Conservation (phyloP, 1,284 basidiomycete genomes). For the Trametes versicolor region DNA sequence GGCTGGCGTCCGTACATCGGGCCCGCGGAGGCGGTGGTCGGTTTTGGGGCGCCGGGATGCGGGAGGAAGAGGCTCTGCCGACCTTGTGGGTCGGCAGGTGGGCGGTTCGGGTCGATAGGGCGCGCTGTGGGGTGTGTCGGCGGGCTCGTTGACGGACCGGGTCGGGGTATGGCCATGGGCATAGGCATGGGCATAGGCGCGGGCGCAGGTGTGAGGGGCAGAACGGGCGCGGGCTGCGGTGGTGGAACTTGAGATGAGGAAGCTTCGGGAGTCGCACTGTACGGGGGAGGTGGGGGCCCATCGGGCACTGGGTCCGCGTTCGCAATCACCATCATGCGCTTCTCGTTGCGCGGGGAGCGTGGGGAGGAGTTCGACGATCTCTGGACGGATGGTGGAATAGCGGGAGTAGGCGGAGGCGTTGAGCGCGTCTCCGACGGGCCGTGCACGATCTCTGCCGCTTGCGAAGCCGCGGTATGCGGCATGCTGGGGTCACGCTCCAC, state of each 20-base stretch:
- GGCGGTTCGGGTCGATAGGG: conserved; percentile 36
- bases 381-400: conserved; percentile 5
- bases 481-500: conserved; percentile 49
- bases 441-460: conserved; percentile 26
- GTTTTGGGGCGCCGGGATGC: conserved; percentile 78
- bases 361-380: conserved; percentile 3
- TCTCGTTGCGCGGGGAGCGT: conserved; percentile 25
- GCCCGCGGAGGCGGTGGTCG: conserved; percentile 53
- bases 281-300: conserved; percentile 28
- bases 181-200: background rate
- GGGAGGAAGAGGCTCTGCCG: conserved; percentile 69
- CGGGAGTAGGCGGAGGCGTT: conserved; percentile 25
- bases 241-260: conserved; percentile 16
- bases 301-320: conserved; percentile 26
- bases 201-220: conserved; percentile 7
- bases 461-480: conserved; percentile 28
- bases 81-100: conserved; percentile 14
- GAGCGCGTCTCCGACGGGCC: conserved; percentile 5
- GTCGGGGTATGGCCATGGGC: conserved; percentile 27
- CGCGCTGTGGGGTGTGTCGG: conserved; percentile 45
- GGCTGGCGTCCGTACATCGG: conserved; percentile 67
- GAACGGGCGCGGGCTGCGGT: conserved; percentile 11
- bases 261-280: conserved; percentile 25
- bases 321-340: conserved; percentile 26
- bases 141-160: conserved; percentile 42